These are phyloP conservation scores for Berberis vulgaris DNA, from an alignment of 164 flowering plant species.

Conservation along the genomic window DNA sequence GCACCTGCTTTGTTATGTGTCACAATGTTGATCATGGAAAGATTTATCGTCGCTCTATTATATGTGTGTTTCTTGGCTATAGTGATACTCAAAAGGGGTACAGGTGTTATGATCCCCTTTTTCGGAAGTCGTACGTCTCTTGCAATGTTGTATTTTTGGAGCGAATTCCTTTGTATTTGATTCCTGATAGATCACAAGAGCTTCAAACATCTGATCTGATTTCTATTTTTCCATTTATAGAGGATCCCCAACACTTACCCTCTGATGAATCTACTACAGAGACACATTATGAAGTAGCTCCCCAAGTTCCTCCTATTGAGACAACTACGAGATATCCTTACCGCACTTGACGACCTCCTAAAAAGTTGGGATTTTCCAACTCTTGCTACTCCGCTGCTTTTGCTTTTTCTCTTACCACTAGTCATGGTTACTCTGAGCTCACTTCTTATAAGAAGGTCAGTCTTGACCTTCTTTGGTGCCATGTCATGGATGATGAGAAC, in stretches of 20 bases:
- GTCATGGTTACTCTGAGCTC: no score
- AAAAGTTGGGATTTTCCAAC: no score
- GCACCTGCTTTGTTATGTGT: slow-evolving; percentile 3
- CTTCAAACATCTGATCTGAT: background rate
- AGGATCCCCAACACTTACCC: no score
- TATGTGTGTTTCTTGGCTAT: slow-evolving; percentile 5
- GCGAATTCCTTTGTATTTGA: background rate
- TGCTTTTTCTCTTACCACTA: no score
- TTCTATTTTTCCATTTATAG: background rate
- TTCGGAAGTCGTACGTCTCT: background rate
- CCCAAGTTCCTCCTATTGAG: no score
- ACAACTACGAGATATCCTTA: no score
- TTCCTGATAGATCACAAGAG: background rate
- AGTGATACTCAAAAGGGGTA: slow-evolving; percentile 1
- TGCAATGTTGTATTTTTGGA: slow-evolving; percentile 1
- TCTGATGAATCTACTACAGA: no score
- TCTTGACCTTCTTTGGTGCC: background rate
- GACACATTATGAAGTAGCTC: no score
- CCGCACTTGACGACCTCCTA: no score
- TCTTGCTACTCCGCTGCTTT: no score
- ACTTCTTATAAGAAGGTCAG: background rate
- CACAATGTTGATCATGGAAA: background rate
- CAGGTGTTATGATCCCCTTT: background rate
- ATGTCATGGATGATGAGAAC: background rate
- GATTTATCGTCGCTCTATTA: background rate